A percentile compares a stretch with the other conserved stretches of the same genome.
phyloP scores from a whole-genome alignment of 164 flowering plant genomes.

The Magnolia sinica region DNA sequence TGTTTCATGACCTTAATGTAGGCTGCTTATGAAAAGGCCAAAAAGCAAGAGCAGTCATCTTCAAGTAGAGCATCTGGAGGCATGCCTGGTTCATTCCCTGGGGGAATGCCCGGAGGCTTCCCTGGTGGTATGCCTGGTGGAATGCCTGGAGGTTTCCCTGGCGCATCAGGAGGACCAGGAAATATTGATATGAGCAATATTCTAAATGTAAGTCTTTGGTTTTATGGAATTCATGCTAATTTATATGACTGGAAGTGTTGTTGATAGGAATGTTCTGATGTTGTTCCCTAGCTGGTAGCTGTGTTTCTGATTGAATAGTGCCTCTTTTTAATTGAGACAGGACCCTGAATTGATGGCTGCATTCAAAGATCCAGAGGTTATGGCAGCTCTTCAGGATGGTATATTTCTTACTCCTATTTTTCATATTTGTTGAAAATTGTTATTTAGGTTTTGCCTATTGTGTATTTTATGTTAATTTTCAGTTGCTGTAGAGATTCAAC shows the following conservation, averaged over 20 bases:
- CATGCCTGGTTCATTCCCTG: slow-evolving; percentile 74
- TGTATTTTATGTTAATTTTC: too few species aligned
- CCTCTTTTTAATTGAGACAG: slow-evolving; percentile 33
- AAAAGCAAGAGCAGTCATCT: slow-evolving; percentile 77
- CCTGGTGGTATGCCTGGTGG: slow-evolving; percentile 59
- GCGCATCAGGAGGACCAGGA: slow-evolving; percentile 59
- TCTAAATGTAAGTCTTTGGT: slow-evolving; percentile 58
- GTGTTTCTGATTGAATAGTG: not conserved
- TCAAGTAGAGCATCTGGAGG: slow-evolving; percentile 60
- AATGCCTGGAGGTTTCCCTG: slow-evolving; percentile 38
- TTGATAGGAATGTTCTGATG: not conserved
- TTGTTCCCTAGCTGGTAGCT: not conserved
- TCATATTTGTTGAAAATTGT: too few species aligned
- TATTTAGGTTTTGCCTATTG: too few species aligned
- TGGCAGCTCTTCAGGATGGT: slow-evolving; percentile 99
- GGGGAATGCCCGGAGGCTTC: slow-evolving; percentile 66
- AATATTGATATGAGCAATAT: slow-evolving; percentile 86
- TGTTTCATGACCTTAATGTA: slow-evolving; percentile 13
- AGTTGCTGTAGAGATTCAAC: too few species aligned
- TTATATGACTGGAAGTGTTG: not conserved
- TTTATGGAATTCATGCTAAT: not conserved
- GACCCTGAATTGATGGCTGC: slow-evolving; percentile 97
- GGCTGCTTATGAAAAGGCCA: slow-evolving; percentile 98
- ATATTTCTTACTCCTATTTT: slow-evolving; percentile 7
- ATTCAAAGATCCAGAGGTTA: slow-evolving; percentile 85